These are phyloP conservation scores for Populus nigra DNA, from an alignment of 345 rosid species.

Conservation along the genomic window DNA sequence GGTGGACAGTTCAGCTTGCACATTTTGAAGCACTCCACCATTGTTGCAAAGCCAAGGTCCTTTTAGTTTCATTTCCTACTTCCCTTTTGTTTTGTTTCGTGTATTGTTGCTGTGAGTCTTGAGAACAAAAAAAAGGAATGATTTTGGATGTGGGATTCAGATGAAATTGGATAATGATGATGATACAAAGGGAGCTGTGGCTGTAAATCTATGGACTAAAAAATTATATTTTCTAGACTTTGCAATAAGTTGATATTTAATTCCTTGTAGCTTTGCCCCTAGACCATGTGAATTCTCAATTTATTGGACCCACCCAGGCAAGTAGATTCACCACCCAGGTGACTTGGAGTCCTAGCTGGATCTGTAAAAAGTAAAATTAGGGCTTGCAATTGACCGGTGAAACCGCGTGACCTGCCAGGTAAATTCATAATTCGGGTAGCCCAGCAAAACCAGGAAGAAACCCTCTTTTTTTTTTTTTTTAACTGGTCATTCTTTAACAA, in stretches of 20 bases:
- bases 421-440: too few relatives aligned
- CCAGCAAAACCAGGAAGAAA: too few relatives aligned
- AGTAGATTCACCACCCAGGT: too few relatives aligned
- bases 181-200: neutral
- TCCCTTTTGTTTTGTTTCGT: neutral
- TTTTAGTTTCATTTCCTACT: neutral
- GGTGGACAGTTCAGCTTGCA: constrained; percentile 98
- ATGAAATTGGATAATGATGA: neutral
- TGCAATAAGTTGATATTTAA: neutral
- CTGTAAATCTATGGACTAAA: constrained; percentile 9
- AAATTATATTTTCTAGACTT: neutral
- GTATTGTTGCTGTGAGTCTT: neutral
- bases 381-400: too few relatives aligned
- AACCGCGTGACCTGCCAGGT: too few relatives aligned
- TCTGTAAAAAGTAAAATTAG: too few relatives aligned
- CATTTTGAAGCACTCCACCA: constrained; percentile 87
- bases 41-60: constrained; percentile 79
- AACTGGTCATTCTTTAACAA: too few relatives aligned
- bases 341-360: too few relatives aligned
- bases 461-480: too few relatives aligned
- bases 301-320: neutral
- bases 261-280: neutral
- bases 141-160: neutral
- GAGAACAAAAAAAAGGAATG: neutral
- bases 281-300: neutral